Evolutionary conservation across 2,329 filamentous ascomycete genomes (phyloP).

Genomic region (Cytospora paraplurivora): DNA sequence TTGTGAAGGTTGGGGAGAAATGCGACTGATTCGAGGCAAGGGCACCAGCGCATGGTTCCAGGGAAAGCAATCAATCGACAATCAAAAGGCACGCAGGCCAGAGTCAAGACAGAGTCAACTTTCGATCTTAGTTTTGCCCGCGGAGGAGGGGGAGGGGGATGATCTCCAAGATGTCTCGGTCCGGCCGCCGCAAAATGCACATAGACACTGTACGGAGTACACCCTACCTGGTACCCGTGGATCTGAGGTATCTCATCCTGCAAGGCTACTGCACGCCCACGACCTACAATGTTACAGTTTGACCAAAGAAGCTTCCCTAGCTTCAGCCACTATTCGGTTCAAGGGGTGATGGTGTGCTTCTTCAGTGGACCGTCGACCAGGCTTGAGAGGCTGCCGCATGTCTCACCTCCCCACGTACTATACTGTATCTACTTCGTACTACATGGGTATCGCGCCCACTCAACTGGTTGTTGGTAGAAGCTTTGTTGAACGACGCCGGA

Average conservation of each 20-base stretch:
- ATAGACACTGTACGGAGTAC: neutral
- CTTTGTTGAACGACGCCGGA: neutral
- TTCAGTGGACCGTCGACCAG: neutral
- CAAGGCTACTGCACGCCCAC: neutral
- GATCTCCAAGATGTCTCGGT: constrained; percentile 11
- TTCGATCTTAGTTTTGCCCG: neutral
- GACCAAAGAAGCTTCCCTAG: neutral
- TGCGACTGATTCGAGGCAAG: constrained; percentile 11
- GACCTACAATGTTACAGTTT: neutral
- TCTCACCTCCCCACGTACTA: constrained; percentile 2
- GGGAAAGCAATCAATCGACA: constrained; percentile 2
- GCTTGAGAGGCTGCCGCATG: constrained; percentile 7
- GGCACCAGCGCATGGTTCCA: constrained; percentile 11
- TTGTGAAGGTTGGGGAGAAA: constrained; percentile 5
- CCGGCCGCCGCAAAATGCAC: neutral
- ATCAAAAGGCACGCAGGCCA: neutral
- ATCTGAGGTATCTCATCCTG: neutral
- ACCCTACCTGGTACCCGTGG: neutral
- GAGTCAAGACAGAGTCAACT: neutral
- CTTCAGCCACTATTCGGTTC: neutral
- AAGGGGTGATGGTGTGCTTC: neutral
- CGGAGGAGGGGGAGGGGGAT: neutral
- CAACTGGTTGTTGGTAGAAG: neutral
- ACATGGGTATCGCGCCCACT: neutral
- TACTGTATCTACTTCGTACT: neutral